phyloP scores from a whole-genome alignment of 1,139 yeast species.

The Ogataea hybrid region DNA sequence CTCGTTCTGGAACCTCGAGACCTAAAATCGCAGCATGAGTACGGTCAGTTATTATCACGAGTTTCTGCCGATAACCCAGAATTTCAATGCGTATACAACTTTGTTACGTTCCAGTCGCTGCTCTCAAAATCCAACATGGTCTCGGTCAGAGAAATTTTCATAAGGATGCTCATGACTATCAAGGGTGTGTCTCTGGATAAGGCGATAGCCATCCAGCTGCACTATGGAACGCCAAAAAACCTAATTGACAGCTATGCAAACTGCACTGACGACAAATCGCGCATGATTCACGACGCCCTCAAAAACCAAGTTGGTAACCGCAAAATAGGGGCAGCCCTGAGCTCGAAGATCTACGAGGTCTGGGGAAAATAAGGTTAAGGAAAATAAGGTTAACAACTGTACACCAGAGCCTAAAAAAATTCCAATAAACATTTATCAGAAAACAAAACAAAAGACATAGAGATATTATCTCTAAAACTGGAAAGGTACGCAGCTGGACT shows the following conservation, averaged over 20 bases:
- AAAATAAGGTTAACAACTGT: background rate
- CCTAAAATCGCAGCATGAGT: conserved; percentile 53
- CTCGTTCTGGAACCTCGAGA: conserved; percentile 50
- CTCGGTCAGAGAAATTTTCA: conserved; percentile 74
- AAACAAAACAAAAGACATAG: background rate
- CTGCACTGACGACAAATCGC: conserved; percentile 36
- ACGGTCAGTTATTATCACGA: conserved; percentile 37
- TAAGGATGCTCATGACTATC: conserved; percentile 73
- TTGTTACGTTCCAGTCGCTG: conserved; percentile 62
- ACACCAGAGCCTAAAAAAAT: background rate
- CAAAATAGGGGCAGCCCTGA: conserved; percentile 56
- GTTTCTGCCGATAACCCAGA: conserved; percentile 46
- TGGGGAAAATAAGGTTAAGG: conserved; percentile 66
- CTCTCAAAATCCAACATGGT: conserved; percentile 69
- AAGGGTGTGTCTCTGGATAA: conserved; percentile 83
- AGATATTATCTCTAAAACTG: background rate
- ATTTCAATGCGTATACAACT: conserved; percentile 59
- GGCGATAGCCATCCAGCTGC: conserved; percentile 71
- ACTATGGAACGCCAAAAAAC: conserved; percentile 60
- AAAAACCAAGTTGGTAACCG: conserved; percentile 57
- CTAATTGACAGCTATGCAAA: conserved; percentile 46
- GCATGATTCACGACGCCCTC: conserved; percentile 44
- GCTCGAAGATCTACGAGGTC: conserved; percentile 56
- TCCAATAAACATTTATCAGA: background rate
- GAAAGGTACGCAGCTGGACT: background rate